Base-by-base conservation (phyloP, 23 red algal genomes). In the Gracilaria gracilis region DNA sequence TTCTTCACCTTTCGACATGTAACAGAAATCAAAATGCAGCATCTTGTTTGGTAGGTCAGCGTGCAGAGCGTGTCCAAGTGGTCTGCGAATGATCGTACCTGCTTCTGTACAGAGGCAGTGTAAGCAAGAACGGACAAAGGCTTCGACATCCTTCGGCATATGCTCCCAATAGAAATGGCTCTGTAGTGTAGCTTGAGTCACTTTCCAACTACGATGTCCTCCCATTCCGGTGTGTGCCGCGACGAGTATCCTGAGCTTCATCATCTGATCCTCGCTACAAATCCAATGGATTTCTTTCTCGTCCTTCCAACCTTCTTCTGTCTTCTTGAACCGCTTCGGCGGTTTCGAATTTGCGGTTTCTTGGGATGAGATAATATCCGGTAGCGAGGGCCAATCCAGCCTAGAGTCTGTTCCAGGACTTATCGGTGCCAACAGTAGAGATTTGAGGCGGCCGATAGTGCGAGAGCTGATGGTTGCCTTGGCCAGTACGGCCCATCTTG, bases 21-120 rank as follows among this genome's bases (percentile, higher is more conserved):
- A 87, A 61, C 37, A 49, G 35, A 62, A 87, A 58, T 87, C 59
- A 0, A 87, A 87, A 64, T 87, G 61, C 20, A 87, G 24, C 13
- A 87, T 32, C 35, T 75, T 46, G 42, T 87, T 67, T 36, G 75
- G 75, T 3, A 33, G 46, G 25, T 29, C 47, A 27, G 28, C 40
- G 75, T 79, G 71, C 6, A 76, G 46, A 42, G 71, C 71, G 20
- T 44, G 38, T 9, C 71, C 71, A 9, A 48, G 27, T 14, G 71
- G 71, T 48, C 71, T 24, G 32, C 13, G 71, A 2, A 76, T 23
- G 19, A 62, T 29, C 27, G 9, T 25, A 9, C 59, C 59, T 9
- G 59, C 9, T 5, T 23, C 19, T 59, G 86, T 80, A 35, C 57
- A 29, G 13, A 90, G 15, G 16, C 69, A 90, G 61, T 90, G 86